phyloP scores from a whole-genome alignment of 805 yeast species.

The Tetrapisispora phaffii region DNA sequence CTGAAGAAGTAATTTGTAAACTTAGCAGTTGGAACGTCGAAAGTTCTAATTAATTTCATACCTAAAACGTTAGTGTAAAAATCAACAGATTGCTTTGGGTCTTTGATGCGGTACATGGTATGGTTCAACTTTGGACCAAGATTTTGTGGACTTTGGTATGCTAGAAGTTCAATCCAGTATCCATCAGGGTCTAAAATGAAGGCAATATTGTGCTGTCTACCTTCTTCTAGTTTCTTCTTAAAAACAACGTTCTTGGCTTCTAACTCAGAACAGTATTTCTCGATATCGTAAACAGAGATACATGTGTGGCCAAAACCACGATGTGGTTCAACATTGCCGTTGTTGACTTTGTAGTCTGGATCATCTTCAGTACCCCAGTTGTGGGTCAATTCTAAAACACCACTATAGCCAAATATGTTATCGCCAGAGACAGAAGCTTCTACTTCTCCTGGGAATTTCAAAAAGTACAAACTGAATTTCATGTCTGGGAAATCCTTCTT shows the following conservation, averaged over 20 bases:
- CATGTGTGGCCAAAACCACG: slow-evolving; percentile 95
- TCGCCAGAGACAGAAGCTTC: not conserved
- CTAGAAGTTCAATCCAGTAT: slow-evolving; percentile 89
- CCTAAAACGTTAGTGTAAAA: slow-evolving; percentile 79
- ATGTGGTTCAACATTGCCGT: slow-evolving; percentile 77
- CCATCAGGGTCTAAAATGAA: slow-evolving; percentile 93
- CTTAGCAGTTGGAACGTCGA: slow-evolving; percentile 55
- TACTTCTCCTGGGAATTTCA: slow-evolving; percentile 36
- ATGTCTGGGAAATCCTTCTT: slow-evolving; percentile 43
- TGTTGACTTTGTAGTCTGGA: slow-evolving; percentile 46
- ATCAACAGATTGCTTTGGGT: slow-evolving; percentile 61
- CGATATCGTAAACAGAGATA: slow-evolving; percentile 74
- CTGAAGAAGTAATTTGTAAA: slow-evolving; percentile 84
- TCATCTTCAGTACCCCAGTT: slow-evolving; percentile 63
- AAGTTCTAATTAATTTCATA: slow-evolving; percentile 54
- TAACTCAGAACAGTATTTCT: slow-evolving; percentile 46
- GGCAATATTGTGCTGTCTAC: slow-evolving; percentile 88
- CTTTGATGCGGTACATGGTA: slow-evolving; percentile 87
- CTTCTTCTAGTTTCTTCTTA: slow-evolving; percentile 78
- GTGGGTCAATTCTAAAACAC: slow-evolving; percentile 78
- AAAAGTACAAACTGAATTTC: slow-evolving; percentile 58
- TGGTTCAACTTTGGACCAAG: slow-evolving; percentile 53
- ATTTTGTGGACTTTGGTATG: slow-evolving; percentile 29
- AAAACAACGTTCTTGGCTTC: slow-evolving; percentile 57
- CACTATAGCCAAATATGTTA: slow-evolving; percentile 30